phyloP scores from a whole-genome alignment of 805 yeast species.

The Sporopachydermia quercuum region DNA sequence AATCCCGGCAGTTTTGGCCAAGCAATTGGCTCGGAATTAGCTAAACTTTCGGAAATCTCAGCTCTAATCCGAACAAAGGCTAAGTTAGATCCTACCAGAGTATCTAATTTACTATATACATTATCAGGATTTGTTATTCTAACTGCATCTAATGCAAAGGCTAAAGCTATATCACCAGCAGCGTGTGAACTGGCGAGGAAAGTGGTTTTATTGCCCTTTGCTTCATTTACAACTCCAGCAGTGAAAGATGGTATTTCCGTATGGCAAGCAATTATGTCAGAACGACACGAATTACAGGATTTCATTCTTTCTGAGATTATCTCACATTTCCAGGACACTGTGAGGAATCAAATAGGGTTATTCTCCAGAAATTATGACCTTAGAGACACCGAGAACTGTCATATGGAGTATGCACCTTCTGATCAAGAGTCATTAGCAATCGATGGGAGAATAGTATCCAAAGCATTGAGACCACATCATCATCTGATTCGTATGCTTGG shows the following conservation, averaged over 20 bases:
- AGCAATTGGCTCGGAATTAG: slow-evolving; percentile 10
- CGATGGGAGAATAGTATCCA: slow-evolving; percentile 32
- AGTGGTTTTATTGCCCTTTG: slow-evolving; percentile 59
- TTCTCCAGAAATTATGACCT: slow-evolving; percentile 44
- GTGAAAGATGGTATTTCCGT: slow-evolving; percentile 55
- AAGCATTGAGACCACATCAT: slow-evolving; percentile 50
- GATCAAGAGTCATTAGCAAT: slow-evolving; percentile 43
- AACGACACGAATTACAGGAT: slow-evolving; percentile 40
- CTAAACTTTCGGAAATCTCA: background rate
- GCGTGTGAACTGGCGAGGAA: slow-evolving; percentile 34
- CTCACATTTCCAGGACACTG: slow-evolving; percentile 51
- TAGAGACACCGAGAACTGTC: slow-evolving; percentile 40
- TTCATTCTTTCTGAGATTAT: slow-evolving; percentile 57
- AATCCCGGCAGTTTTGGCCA: background rate
- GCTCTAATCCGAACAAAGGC: no score
- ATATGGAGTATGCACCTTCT: slow-evolving; percentile 86
- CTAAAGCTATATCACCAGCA: slow-evolving; percentile 8
- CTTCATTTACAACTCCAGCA: slow-evolving; percentile 39
- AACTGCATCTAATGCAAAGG: slow-evolving; percentile 18
- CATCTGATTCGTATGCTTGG: slow-evolving; percentile 51
- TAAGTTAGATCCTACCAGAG: background rate
- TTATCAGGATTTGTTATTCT: slow-evolving; percentile 11
- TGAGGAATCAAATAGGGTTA: slow-evolving; percentile 45
- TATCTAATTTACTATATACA: background rate
- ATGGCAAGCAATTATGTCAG: slow-evolving; percentile 71